A percentile compares a stretch with the other conserved stretches of the same genome.
Evolutionary conservation across 129 eudicot species (phyloP).

Genomic region (Centrapalus pauciflorus): DNA sequence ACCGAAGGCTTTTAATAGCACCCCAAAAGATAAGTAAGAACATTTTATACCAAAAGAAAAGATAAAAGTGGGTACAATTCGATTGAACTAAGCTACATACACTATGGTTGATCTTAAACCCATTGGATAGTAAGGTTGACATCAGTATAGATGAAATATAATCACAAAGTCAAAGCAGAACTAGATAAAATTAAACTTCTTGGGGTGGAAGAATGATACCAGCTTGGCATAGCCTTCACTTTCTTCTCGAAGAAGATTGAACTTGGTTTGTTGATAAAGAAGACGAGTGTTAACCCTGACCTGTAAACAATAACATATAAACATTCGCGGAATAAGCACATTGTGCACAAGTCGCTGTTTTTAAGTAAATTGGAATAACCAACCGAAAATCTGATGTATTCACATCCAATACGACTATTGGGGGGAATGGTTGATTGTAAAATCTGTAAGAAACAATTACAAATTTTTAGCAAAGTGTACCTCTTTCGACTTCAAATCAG

Average conservation of each 20-base stretch:
- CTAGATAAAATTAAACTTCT: neutral
- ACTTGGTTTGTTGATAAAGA: slow-evolving; percentile 96
- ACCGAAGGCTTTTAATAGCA: too few relatives aligned
- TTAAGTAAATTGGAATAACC: too few relatives aligned
- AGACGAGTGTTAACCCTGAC: slow-evolving; percentile 99
- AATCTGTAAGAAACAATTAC: slow-evolving; percentile 1
- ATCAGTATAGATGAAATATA: neutral
- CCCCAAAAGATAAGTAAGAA: too few relatives aligned
- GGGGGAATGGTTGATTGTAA: neutral
- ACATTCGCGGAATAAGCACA: slow-evolving; percentile 13
- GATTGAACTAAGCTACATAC: neutral
- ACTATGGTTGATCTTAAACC: neutral
- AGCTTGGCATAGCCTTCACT: slow-evolving; percentile 99
- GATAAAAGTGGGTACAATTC: neutral
- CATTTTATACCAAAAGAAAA: too few relatives aligned
- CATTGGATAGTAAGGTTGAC: neutral
- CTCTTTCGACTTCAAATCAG: slow-evolving; percentile 98
- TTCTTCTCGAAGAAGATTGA: slow-evolving; percentile 97
- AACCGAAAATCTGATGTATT: neutral
- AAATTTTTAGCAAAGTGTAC: slow-evolving; percentile 40
- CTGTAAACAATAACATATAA: slow-evolving; percentile 38
- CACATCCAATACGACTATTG: neutral
- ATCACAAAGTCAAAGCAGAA: slow-evolving; percentile 1
- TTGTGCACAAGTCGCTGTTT: neutral
- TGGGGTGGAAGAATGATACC: slow-evolving; percentile 38